Evolutionary conservation across 345 rosid species (phyloP).

Genomic region (Orychophragmus violaceus): DNA sequence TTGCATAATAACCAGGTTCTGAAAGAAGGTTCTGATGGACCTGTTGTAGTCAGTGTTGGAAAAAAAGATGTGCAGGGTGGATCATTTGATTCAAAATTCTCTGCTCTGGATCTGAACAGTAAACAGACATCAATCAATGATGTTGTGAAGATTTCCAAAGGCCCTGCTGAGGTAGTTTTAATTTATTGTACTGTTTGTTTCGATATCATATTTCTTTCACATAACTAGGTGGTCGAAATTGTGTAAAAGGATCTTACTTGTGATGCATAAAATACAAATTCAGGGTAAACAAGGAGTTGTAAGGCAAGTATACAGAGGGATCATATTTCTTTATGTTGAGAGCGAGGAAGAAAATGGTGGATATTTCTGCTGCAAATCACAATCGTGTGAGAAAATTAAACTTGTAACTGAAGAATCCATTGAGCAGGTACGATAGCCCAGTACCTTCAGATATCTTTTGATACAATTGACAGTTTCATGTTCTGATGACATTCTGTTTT

Average conservation of each 20-base stretch:
- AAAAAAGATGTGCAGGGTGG: conserved; percentile 48
- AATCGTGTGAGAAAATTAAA: conserved; percentile 71
- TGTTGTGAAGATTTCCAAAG: conserved; percentile 70
- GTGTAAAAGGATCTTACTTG: background rate
- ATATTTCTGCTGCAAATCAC: conserved; percentile 71
- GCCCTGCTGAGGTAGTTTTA: conserved; percentile 59
- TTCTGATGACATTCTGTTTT: conserved; percentile 16
- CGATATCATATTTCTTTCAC: background rate
- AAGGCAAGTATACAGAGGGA: conserved; percentile 81
- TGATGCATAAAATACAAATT: conserved; percentile 20
- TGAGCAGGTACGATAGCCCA: conserved; percentile 52
- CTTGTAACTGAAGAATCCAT: conserved; percentile 28
- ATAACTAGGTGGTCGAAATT: background rate
- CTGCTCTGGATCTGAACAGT: conserved; percentile 57
- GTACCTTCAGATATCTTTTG: background rate
- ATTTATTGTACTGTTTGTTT: background rate
- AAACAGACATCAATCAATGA: conserved; percentile 66
- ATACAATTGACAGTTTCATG: background rate
- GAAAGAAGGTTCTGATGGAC: conserved; percentile 66
- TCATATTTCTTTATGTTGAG: conserved; percentile 59
- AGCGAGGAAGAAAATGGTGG: conserved; percentile 79
- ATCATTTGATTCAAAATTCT: conserved; percentile 66
- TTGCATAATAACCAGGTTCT: conserved; percentile 52
- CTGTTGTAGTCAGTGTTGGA: conserved; percentile 50
- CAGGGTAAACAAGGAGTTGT: conserved; percentile 88